These are phyloP conservation scores for Metschnikowia lochheadii DNA, from an alignment of 805 yeast genomes.

Conservation along the genomic window DNA sequence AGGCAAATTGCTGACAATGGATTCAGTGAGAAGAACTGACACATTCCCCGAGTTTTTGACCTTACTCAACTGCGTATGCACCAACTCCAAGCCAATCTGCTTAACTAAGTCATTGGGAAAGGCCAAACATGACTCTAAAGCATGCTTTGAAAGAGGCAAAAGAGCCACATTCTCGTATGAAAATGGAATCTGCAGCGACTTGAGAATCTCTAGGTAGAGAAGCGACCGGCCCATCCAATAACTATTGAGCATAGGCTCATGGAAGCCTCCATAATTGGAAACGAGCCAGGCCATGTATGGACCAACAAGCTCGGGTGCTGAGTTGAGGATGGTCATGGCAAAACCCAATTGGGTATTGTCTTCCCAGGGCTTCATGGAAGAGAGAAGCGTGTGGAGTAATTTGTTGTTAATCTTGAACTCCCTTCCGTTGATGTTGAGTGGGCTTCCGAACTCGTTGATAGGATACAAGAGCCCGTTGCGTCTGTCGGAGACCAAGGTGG, in stretches of 20 bases:
- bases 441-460: constrained; percentile 48
- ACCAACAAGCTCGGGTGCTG: constrained; percentile 66
- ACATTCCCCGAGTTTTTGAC: constrained; percentile 23
- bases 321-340: constrained; percentile 44
- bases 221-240: constrained; percentile 79
- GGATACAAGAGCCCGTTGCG: constrained; percentile 43
- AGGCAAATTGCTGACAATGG: constrained; percentile 41
- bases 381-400: constrained; percentile 57
- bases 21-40: constrained; percentile 15
- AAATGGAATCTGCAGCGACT: constrained; percentile 48
- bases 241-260: constrained; percentile 75
- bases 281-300: constrained; percentile 60
- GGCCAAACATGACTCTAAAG: constrained; percentile 54
- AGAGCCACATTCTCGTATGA: constrained; percentile 58
- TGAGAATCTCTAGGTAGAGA: constrained; percentile 55
- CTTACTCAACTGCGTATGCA: constrained; percentile 52
- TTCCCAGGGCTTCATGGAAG: constrained; percentile 77
- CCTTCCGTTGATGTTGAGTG: constrained; percentile 45
- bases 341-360: constrained; percentile 59
- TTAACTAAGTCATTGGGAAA: constrained; percentile 47
- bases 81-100: constrained; percentile 61
- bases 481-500: constrained; percentile 46
- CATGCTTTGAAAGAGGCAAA: constrained; percentile 52
- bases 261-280: constrained; percentile 56
- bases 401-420: constrained; percentile 64